These are phyloP conservation scores for Fusarium sp. DNA, from an alignment of 2,329 filamentous ascomycete genomes.

Conservation along the genomic window DNA sequence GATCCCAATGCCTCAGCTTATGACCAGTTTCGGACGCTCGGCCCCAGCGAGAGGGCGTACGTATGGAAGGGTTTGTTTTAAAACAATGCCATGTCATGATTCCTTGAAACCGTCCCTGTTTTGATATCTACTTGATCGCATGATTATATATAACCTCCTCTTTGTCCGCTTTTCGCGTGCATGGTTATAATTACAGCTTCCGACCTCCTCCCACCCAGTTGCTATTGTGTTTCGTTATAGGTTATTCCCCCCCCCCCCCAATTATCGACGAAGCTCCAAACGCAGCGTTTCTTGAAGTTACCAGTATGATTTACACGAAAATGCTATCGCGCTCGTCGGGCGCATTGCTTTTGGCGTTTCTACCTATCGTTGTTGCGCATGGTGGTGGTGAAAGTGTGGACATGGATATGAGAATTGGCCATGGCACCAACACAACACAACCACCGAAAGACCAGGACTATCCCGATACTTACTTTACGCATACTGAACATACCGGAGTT, in stretches of 20 bases:
- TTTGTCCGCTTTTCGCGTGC: background rate
- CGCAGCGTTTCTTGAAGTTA: background rate
- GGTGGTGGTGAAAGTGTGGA: constrained; percentile 31
- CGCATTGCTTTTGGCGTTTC: constrained; percentile 23
- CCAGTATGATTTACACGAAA: constrained; percentile 13
- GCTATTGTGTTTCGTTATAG: background rate
- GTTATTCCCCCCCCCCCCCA: background rate
- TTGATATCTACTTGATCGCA: constrained; percentile 19
- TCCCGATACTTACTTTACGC: constrained; percentile 70
- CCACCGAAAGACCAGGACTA: constrained; percentile 51
- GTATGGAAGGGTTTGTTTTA: constrained; percentile 18
- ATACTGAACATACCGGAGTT: constrained; percentile 64
- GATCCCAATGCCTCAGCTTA: constrained; percentile 9
- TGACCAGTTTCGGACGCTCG: constrained; percentile 10
- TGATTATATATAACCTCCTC: constrained; percentile 6
- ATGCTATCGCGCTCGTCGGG: background rate
- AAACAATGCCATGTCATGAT: constrained; percentile 26
- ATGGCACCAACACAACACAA: constrained; percentile 28
- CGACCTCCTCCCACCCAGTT: background rate
- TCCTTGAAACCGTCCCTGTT: constrained; percentile 32
- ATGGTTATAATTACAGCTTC: constrained; percentile 10
- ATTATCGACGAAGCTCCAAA: background rate
- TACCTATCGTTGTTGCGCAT: constrained; percentile 43
- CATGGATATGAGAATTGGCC: constrained; percentile 15
- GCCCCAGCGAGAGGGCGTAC: background rate